Evolutionary conservation across 192 early-diverging fungal genomes (phyloP).

Genomic region (Funneliformis mosseae): DNA sequence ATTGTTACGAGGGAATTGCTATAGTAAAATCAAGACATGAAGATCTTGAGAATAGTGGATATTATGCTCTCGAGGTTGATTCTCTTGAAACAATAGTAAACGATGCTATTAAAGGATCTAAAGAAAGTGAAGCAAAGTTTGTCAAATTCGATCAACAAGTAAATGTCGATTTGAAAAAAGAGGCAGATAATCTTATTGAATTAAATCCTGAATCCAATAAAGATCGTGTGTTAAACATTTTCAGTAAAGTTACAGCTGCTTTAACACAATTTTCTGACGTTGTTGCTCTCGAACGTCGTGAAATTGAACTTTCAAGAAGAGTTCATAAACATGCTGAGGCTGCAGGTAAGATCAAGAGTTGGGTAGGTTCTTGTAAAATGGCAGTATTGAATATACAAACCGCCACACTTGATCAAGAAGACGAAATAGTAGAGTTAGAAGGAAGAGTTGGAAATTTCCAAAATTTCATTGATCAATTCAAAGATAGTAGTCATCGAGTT

Average conservation of each 20-base stretch:
- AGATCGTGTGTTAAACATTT: conserved; percentile 27
- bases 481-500: neutral
- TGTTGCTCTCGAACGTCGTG: conserved; percentile 18
- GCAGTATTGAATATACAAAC: conserved; percentile 25
- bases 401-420: conserved; percentile 22
- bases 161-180: conserved; percentile 22
- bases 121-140: conserved; percentile 22
- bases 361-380: conserved; percentile 40
- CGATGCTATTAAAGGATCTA: conserved; percentile 15
- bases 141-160: conserved; percentile 3
- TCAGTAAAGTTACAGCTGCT: conserved; percentile 9
- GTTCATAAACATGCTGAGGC: conserved; percentile 45
- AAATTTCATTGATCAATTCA: conserved; percentile 7
- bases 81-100: neutral
- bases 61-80: conserved; percentile 23
- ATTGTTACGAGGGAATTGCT: conserved; percentile 11
- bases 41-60: conserved; percentile 20
- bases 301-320: conserved; percentile 38
- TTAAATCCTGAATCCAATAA: conserved; percentile 17
- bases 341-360: conserved; percentile 44
- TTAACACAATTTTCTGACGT: conserved; percentile 16
- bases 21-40: conserved; percentile 23
- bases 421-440: conserved; percentile 14
- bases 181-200: conserved; percentile 29
- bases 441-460: conserved; percentile 23